Conservation (phyloP, 2,329 filamentous ascomycete species). For the Tolypocladium cylindrosporum region DNA sequence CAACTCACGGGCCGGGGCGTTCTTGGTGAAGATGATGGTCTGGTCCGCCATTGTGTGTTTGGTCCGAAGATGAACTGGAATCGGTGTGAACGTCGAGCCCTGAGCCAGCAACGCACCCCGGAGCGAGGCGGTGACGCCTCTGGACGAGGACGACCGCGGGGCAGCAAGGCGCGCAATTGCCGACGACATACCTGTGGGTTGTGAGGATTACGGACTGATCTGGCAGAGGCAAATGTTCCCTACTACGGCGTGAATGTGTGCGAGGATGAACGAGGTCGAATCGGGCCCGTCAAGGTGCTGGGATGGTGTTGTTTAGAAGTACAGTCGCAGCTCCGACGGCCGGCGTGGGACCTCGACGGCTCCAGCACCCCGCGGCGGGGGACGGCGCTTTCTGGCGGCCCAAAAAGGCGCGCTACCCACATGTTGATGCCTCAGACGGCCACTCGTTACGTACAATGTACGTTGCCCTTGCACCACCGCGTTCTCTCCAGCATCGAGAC, state of each 20-base stretch:
- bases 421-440: background rate
- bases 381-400: conserved; percentile 2
- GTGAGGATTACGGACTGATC: background rate
- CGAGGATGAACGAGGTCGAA: background rate
- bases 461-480: background rate
- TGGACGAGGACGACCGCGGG: conserved; percentile 3
- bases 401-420: background rate
- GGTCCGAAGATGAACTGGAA: conserved; percentile 15
- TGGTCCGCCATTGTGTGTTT: conserved; percentile 36
- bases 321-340: background rate
- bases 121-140: conserved; percentile 1
- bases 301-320: background rate
- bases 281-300: background rate
- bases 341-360: background rate
- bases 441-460: conserved; percentile 3
- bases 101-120: conserved; percentile 3
- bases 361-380: background rate
- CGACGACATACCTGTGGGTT: conserved; percentile 15
- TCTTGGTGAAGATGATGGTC: conserved; percentile 44
- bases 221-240: background rate
- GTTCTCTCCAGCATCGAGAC: background rate
- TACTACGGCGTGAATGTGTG: background rate
- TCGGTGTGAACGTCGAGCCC: conserved; percentile 19
- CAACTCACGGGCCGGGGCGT: conserved; percentile 47
- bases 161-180: conserved; percentile 7